phyloP scores from a whole-genome alignment of 306 rosid species.

The Rosa rugosa region DNA sequence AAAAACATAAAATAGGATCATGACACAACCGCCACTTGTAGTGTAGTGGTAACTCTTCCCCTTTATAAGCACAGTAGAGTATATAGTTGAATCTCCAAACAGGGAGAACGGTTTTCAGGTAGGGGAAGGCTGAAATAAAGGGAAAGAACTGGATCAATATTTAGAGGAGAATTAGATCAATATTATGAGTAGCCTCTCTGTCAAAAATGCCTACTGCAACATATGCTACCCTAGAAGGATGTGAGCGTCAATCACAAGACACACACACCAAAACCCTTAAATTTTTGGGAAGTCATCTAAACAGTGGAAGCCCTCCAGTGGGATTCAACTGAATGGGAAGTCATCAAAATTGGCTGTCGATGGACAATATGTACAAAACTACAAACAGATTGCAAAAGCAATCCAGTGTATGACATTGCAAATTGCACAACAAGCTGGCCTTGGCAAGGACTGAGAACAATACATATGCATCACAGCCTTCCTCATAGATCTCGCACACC shows the following conservation, averaged over 20 bases:
- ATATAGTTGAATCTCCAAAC: conserved; percentile 1
- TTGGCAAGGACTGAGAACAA: not conserved
- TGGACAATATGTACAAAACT: not conserved
- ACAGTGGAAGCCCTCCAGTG: not conserved
- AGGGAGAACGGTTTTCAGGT: not conserved
- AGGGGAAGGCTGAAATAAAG: not conserved
- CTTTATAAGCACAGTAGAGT: not conserved
- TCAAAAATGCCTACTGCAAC: not conserved
- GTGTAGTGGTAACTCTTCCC: not conserved
- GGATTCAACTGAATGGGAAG: not conserved
- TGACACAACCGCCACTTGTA: not conserved
- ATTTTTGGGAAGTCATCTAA: no score
- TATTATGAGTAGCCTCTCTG: not conserved
- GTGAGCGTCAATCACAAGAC: not conserved
- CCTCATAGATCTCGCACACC: not conserved
- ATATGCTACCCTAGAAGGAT: not conserved
- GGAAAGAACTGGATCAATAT: not conserved
- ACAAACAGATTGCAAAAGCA: not conserved
- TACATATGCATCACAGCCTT: not conserved
- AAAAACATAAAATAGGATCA: not conserved
- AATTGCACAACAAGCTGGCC: not conserved
- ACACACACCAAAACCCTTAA: not conserved
- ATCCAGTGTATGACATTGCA: not conserved
- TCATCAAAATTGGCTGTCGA: not conserved
- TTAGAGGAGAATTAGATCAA: not conserved